Percentiles rank a stretch among this genome's conserved stretches.
Conservation (phyloP, 2,329 filamentous ascomycete genomes). For the Pseudogymnoascus sp. region DNA sequence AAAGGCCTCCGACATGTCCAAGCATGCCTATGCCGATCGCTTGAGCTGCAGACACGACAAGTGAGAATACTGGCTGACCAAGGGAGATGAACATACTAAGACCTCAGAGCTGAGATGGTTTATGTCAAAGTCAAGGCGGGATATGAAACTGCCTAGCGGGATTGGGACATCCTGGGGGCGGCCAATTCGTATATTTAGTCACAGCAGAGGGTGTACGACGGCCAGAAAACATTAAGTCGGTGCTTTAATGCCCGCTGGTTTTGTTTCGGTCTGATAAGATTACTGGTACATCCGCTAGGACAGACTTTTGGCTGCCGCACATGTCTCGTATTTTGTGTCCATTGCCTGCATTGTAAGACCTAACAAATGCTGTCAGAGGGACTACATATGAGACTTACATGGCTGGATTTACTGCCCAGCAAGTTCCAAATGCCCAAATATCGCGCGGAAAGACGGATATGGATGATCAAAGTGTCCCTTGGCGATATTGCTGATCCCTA, state of each 20-base stretch:
- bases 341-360: not conserved
- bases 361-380: not conserved
- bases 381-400: not conserved
- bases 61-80: not conserved
- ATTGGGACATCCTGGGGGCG: not conserved
- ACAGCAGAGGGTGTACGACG: not conserved
- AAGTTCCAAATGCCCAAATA: not conserved
- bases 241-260: not conserved
- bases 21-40: not conserved
- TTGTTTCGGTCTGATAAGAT: not conserved
- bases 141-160: not conserved
- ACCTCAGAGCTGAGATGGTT: not conserved
- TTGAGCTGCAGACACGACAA: not conserved
- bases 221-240: not conserved
- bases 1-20: not conserved
- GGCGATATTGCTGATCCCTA: not conserved
- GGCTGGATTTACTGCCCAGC: not conserved
- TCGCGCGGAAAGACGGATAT: not conserved
- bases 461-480: not conserved
- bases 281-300: not conserved
- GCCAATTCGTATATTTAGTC: not conserved
- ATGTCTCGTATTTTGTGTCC: not conserved
- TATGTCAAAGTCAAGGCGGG: not conserved
- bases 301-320: not conserved
- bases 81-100: not conserved